A percentile compares a stretch with the other conserved stretches of the same genome.
Conservation (phyloP, 2,329 filamentous ascomycete genomes). For the Hortaea sp. region DNA sequence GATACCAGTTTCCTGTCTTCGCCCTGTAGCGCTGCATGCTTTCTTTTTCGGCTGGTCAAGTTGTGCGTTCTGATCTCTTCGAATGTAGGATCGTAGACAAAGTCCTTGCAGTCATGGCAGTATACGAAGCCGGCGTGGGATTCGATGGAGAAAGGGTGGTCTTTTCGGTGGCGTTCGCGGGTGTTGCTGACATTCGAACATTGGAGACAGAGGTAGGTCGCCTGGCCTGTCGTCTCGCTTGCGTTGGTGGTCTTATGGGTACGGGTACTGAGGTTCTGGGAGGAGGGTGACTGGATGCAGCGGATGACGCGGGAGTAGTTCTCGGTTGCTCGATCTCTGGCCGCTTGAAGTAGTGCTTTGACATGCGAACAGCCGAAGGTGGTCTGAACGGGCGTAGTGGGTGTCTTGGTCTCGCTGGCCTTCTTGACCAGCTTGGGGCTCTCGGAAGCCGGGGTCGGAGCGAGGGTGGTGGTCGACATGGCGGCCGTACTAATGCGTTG, state of each 20-base stretch:
- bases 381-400: constrained; percentile 27
- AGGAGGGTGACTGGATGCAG: not conserved
- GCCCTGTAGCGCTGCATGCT: constrained; percentile 43
- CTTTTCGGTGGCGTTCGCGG: constrained; percentile 61
- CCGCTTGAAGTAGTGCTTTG: constrained; percentile 56
- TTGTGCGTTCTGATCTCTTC: constrained; percentile 59
- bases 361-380: constrained; percentile 53
- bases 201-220: constrained; percentile 57
- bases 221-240: constrained; percentile 13
- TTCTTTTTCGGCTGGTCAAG: constrained; percentile 52
- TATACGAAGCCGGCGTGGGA: constrained; percentile 65
- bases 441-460: constrained; percentile 30
- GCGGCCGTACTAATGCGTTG: not conserved
- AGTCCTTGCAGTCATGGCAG: constrained; percentile 73
- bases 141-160: constrained; percentile 69
- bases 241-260: constrained; percentile 43
- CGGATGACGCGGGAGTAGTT: constrained; percentile 62
- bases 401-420: constrained; percentile 27
- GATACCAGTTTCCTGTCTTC: constrained; percentile 62
- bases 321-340: constrained; percentile 57
- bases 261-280: constrained; percentile 11
- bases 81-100: constrained; percentile 72
- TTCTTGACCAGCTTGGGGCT: constrained; percentile 34
- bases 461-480: constrained; percentile 24
- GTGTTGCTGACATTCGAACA: constrained; percentile 60